Evolutionary conservation across 23 red algal species (phyloP).

Genomic region (Cyanidiococcus yangmingshanensis): DNA sequence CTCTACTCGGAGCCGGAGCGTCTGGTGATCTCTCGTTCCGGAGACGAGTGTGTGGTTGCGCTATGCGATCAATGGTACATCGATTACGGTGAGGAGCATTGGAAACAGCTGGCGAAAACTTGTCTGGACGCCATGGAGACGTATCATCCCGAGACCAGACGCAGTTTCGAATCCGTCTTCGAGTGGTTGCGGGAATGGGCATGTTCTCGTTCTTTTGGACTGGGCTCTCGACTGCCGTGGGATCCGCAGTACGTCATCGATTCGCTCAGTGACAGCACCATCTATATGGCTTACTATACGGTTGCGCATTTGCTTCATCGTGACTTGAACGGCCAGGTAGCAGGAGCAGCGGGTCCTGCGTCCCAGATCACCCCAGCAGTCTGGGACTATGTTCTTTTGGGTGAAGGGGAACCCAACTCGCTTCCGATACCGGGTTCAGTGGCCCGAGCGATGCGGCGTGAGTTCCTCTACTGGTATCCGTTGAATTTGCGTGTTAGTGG

Average conservation of each 20-base stretch:
- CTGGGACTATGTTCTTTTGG: constrained; percentile 94
- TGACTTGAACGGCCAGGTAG: constrained; percentile 64
- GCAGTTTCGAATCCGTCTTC: constrained; percentile 74
- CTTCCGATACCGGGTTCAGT: constrained; percentile 18
- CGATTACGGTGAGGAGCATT: constrained; percentile 75
- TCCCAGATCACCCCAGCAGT: constrained; percentile 50
- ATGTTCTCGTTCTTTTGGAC: constrained; percentile 92
- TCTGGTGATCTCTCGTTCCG: constrained; percentile 69
- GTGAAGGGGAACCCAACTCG: constrained; percentile 20
- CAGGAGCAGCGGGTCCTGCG: constrained; percentile 42
- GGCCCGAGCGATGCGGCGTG: constrained; percentile 38
- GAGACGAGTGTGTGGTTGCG: constrained; percentile 91
- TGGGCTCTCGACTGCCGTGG: constrained; percentile 92
- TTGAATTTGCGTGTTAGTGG: constrained; percentile 92
- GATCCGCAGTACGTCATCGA: constrained; percentile 92
- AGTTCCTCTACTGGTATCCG: constrained; percentile 95
- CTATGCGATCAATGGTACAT: constrained; percentile 97
- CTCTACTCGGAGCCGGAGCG: constrained; percentile 85
- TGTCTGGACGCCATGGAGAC: constrained; percentile 65
- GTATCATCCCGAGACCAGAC: constrained; percentile 72
- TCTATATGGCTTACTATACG: constrained; percentile 99
- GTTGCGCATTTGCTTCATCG: constrained; percentile 84
- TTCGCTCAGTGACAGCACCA: constrained; percentile 92
- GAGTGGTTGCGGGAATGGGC: constrained; percentile 99
- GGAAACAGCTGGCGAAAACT: constrained; percentile 42